Evolutionary conservation across 306 rosid species (phyloP), one percentile per base, ranked within the genome.

Genomic region (Ceratonia siliqua): DNA sequence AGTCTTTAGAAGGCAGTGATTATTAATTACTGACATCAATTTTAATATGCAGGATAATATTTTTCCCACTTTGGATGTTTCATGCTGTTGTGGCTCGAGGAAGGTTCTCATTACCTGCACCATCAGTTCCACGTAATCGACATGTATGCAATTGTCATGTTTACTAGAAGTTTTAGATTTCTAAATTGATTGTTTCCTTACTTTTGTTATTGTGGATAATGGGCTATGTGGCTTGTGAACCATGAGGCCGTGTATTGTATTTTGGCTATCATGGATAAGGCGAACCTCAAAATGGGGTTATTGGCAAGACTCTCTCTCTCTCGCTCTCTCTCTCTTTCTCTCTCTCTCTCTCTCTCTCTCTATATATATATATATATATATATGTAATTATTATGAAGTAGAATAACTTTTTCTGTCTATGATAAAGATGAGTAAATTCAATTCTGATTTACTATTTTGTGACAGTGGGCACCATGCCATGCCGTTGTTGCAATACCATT

Each of bases 381-480:
- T n/a, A n/a, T n/a, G n/a, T n/a, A 3, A 70, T 36, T 15, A 70
- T 70, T 70, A 53, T 52, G n/a, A 3, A 33, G 24, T 33, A 5
- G 6, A 65, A 18, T 17, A 9, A 1, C 1, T 4, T 38, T 21
- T 35, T 54, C 11, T 9, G 22, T 39, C 12, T 12, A 15, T 50
- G 18, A 30, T 50, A 28, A 38, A 36, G 35, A 22, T 68, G 5
- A 28, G 24, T 24, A 41, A 20, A 54, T 45, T 18, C 38, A 15
- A 64, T 64, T 64, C 32, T 68, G 27, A 70, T 82, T 70, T 74
- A 70, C 66, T 85, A 14, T 86, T 54, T 85, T 82, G 77, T 92
- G 85, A 82, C 96, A 95, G 99, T 95, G 99, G 99, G 99, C 99
- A 56, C 99, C 99, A 2, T 95, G 99, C 76, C 99, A 95, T 82